A percentile compares a stretch with the other conserved stretches of the same genome.
These are phyloP conservation scores for Cetradonia linearis DNA, from an alignment of 495 filamentous ascomycete genomes.

Conservation along the genomic window DNA sequence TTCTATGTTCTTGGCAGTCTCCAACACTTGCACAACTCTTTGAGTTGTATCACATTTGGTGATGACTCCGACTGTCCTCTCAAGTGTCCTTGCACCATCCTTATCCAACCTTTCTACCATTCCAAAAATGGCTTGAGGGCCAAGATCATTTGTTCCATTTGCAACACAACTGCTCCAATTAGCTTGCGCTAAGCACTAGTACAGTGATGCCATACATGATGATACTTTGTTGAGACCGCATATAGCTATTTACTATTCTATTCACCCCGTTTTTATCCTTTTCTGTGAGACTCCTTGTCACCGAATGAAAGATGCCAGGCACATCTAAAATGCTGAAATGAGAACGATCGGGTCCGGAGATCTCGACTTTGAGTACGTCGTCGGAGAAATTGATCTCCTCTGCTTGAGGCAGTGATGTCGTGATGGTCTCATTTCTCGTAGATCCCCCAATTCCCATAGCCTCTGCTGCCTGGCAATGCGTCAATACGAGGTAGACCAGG, in stretches of 20 bases:
- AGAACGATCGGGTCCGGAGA: constrained; percentile 46
- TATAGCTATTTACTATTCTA: constrained; percentile 36
- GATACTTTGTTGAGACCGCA: constrained; percentile 25
- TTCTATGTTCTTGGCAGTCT: constrained; percentile 28
- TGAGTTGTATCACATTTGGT: constrained; percentile 39
- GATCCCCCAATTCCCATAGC: background rate
- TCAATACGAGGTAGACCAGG: background rate
- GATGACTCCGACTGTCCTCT: constrained; percentile 45
- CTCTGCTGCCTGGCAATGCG: background rate
- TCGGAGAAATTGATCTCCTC: constrained; percentile 37
- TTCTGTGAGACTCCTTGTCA: constrained; percentile 34
- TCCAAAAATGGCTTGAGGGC: constrained; percentile 41
- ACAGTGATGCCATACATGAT: constrained; percentile 37
- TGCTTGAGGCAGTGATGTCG: constrained; percentile 14
- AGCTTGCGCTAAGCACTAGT: constrained; percentile 22
- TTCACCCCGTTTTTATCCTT: constrained; percentile 32
- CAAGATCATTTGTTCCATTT: constrained; percentile 32
- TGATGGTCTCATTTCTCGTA: background rate
- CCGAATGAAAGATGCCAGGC: constrained; percentile 47
- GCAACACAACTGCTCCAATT: constrained; percentile 9
- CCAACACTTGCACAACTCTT: constrained; percentile 21
- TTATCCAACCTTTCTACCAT: constrained; percentile 36
- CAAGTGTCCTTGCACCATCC: constrained; percentile 31
- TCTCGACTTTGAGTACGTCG: constrained; percentile 55
- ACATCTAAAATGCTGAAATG: constrained; percentile 61